Evolutionary conservation across 2,329 filamentous ascomycete genomes (phyloP).

Genomic region (Parastagonospora avenae): DNA sequence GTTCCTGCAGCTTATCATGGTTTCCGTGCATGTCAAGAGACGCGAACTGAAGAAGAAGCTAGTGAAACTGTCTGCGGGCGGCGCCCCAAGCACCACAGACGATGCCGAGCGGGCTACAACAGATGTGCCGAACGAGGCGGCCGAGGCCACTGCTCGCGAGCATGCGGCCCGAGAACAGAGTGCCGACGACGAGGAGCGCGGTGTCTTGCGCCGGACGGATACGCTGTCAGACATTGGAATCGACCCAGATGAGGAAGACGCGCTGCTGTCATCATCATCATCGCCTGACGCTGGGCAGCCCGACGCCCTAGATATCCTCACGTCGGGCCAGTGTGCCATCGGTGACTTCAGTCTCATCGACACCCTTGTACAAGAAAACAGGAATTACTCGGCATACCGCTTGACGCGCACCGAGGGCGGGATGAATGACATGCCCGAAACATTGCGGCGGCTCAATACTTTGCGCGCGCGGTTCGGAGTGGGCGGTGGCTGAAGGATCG

Average conservation of each 20-base stretch:
- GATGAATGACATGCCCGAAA: constrained; percentile 36
- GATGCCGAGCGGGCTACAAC: constrained; percentile 11
- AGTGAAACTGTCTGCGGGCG: constrained; percentile 30
- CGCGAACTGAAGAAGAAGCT: constrained; percentile 53
- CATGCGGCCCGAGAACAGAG: constrained; percentile 52
- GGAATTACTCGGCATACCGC: constrained; percentile 43
- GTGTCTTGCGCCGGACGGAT: constrained; percentile 52
- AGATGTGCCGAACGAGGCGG: constrained; percentile 10
- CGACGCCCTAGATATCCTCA: constrained; percentile 51
- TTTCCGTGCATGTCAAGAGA: constrained; percentile 60
- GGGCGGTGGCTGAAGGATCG: constrained; percentile 35
- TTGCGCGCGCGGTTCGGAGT: constrained; percentile 42
- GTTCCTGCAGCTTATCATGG: constrained; percentile 61
- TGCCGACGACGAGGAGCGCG: constrained; percentile 65
- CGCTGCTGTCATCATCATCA: constrained; percentile 36
- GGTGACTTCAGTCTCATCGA: constrained; percentile 51
- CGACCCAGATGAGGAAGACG: constrained; percentile 46
- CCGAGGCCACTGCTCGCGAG: constrained; percentile 7
- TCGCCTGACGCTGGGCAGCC: constrained; percentile 27
- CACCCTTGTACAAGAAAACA: constrained; percentile 50
- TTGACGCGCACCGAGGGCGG: constrained; percentile 33
- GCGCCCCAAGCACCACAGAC: constrained; percentile 7
- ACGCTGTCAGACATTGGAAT: constrained; percentile 46
- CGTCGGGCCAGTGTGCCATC: constrained; percentile 54
- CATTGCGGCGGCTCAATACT: constrained; percentile 40